Percentiles rank a stretch among this genome's conserved stretches.
phyloP scores from a whole-genome alignment of 164 flowering plant species.

The Nelumbo lutea region DNA sequence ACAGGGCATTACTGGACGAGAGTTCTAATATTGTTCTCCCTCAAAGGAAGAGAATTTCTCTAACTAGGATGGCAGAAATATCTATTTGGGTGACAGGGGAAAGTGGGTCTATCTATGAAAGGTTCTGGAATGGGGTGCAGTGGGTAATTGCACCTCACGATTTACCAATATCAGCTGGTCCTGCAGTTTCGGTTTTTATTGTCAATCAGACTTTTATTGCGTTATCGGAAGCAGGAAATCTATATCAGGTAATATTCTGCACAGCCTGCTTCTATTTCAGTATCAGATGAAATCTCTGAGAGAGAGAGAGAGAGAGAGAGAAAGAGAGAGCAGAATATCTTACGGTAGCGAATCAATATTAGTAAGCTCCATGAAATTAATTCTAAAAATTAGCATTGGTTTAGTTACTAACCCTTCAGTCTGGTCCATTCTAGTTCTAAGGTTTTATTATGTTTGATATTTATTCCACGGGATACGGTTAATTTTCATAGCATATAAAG shows the following conservation, averaged over 20 bases:
- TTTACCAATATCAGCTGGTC: constrained; percentile 47
- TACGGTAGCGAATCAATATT: background rate
- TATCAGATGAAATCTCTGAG: background rate
- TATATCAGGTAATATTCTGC: constrained; percentile 56
- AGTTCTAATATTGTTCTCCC: constrained; percentile 28
- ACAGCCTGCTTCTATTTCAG: background rate
- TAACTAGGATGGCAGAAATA: constrained; percentile 61
- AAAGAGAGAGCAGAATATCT: background rate
- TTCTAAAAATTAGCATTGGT: background rate
- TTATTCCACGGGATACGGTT: too few relatives aligned
- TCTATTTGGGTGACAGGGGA: constrained; percentile 80
- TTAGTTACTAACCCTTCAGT: background rate
- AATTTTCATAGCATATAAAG: background rate
- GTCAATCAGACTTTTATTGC: constrained; percentile 72
- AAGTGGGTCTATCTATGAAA: constrained; percentile 82
- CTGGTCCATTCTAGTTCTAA: background rate
- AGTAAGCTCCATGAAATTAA: background rate
- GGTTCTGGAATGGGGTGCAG: constrained; percentile 90
- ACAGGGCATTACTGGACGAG: constrained; percentile 16
- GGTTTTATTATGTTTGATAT: background rate
- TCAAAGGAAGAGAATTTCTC: constrained; percentile 54
- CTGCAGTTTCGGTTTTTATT: constrained; percentile 50
- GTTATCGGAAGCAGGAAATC: constrained; percentile 55
- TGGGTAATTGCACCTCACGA: constrained; percentile 92
- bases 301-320: background rate